These are phyloP conservation scores for Acanthamoeba divionensis DNA, from an alignment of 208 protist species.

Conservation along the genomic window DNA sequence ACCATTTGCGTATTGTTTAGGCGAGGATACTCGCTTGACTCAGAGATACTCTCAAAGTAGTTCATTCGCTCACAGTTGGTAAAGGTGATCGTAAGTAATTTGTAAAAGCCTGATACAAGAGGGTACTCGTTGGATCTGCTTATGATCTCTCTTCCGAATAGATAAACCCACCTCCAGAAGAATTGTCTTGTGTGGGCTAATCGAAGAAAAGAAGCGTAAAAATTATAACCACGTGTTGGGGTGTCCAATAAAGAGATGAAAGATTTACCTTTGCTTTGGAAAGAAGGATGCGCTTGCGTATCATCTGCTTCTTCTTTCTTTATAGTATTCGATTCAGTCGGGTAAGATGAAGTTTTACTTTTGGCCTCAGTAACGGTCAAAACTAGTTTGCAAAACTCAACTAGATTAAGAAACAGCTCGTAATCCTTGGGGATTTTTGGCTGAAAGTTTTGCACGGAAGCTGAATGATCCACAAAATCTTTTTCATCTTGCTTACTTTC, in stretches of 20 bases:
- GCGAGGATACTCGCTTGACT: background rate
- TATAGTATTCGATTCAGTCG: too few species aligned
- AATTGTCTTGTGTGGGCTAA: background rate
- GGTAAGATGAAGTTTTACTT: background rate
- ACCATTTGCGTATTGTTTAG: background rate
- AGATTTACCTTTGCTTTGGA: too few species aligned
- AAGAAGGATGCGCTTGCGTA: too few species aligned
- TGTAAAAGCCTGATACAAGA: slow-evolving; percentile 64
- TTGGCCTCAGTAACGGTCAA: background rate
- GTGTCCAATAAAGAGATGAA: background rate
- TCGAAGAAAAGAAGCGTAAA: too few species aligned
- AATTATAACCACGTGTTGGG: background rate
- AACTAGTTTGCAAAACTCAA: slow-evolving; percentile 68
- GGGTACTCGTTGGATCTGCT: slow-evolving; percentile 58
- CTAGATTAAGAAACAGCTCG: slow-evolving; percentile 71
- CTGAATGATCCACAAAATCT: background rate
- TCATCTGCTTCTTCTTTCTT: too few species aligned
- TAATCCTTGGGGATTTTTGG: slow-evolving; percentile 64
- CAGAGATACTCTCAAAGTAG: slow-evolving; percentile 59
- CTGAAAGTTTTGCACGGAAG: background rate
- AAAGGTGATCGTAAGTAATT: slow-evolving; percentile 61
- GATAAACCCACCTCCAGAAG: slow-evolving; percentile 61
- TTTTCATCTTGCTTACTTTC: background rate
- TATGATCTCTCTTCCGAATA: slow-evolving; percentile 67
- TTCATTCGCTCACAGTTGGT: slow-evolving; percentile 51